Conservation (phyloP, 2,329 filamentous ascomycete genomes). For the Verticillium zaregamsianum region DNA sequence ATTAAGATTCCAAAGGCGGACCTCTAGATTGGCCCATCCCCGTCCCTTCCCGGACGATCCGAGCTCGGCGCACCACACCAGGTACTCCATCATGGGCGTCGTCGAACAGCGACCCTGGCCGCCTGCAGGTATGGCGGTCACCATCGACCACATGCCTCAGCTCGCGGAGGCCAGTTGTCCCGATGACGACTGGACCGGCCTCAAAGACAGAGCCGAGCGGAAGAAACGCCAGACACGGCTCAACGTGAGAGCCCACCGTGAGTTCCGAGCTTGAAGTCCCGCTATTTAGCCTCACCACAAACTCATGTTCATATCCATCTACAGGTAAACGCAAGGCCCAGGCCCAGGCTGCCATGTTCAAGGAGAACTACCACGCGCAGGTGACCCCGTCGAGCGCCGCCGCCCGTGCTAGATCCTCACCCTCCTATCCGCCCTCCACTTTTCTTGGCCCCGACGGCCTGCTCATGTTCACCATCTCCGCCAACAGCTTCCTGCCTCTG, state of each 20-base stretch:
- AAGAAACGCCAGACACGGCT: conserved; percentile 28
- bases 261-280: conserved; percentile 3
- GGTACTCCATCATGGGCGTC: not conserved
- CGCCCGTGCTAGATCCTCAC: not conserved
- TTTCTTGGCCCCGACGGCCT: not conserved
- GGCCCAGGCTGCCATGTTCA: not conserved
- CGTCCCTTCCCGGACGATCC: too few relatives aligned
- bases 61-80: too few relatives aligned
- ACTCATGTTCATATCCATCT: not conserved
- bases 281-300: fast-evolving
- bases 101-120: not conserved
- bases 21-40: too few relatives aligned
- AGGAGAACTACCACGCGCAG: not conserved
- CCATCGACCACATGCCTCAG: not conserved
- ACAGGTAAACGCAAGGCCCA: conserved; percentile 9
- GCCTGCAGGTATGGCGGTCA: not conserved
- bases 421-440: too few relatives aligned
- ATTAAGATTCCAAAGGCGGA: too few relatives aligned
- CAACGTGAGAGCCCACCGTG: conserved; percentile 30
- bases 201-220: conserved; percentile 22
- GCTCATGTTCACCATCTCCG: not conserved
- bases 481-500: not conserved
- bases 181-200: conserved; percentile 30
- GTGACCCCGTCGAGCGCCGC: not conserved
- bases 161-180: conserved; percentile 1